Percentiles rank a stretch among this genome's conserved stretches.
Evolutionary conservation across 1,284 basidiomycete genomes (phyloP).

Genomic region (Anthracocystis setariae): DNA sequence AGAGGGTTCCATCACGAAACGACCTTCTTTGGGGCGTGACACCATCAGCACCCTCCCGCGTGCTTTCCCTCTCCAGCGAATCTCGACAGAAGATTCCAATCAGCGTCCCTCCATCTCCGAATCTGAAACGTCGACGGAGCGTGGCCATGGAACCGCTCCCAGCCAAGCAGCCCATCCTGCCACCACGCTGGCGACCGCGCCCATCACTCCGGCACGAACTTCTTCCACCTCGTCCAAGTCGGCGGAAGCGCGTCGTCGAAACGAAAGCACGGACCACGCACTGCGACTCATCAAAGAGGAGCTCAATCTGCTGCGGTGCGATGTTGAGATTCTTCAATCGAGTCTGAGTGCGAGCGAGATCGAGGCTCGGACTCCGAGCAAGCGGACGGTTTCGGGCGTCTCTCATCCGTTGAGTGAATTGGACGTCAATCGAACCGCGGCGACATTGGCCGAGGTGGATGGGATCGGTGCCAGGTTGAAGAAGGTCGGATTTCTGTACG

Average conservation of each 20-base stretch:
- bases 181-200: slow-evolving; percentile 7
- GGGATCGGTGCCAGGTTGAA: slow-evolving; percentile 17
- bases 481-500: slow-evolving; percentile 22
- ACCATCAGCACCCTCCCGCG: slow-evolving; percentile 11
- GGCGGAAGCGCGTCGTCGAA: slow-evolving; percentile 28
- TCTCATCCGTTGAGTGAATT: slow-evolving; percentile 9
- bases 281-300: slow-evolving; percentile 42
- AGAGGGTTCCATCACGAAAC: slow-evolving; percentile 23
- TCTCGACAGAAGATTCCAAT: slow-evolving; percentile 12
- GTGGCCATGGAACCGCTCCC: slow-evolving; percentile 15
- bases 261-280: slow-evolving; percentile 33
- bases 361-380: slow-evolving; percentile 23
- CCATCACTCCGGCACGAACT: slow-evolving; percentile 26
- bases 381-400: slow-evolving; percentile 15
- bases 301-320: slow-evolving; percentile 30
- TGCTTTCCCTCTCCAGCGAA: slow-evolving; percentile 5
- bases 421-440: slow-evolving; percentile 21
- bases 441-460: slow-evolving; percentile 18
- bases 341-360: slow-evolving; percentile 16
- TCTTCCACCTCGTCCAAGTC: slow-evolving; percentile 39
- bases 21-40: slow-evolving; percentile 24
- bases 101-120: slow-evolving; percentile 30
- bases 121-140: slow-evolving; percentile 37
- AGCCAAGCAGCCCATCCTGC: background rate
- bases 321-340: slow-evolving; percentile 26